Evolutionary conservation across 2,329 filamentous ascomycete species (phyloP), one percentile per base, ranked within the genome.

Genomic region (Monosporascus sp.): DNA sequence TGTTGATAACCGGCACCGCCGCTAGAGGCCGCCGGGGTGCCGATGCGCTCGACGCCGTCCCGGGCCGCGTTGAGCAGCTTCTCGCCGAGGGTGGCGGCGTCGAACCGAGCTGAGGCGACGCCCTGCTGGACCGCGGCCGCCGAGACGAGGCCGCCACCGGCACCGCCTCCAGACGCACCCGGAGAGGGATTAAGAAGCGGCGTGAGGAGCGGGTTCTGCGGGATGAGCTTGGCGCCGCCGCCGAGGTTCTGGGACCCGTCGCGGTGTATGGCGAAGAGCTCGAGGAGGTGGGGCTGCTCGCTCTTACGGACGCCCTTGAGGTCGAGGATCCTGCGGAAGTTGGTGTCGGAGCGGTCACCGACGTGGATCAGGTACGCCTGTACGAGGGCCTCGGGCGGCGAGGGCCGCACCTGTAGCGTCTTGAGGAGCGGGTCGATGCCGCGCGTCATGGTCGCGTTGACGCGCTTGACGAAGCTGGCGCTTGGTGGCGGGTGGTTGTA

Each of bases 341-440:
- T 99, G 64, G 84, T 82, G 68, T 97, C 94, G 58, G 88, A 96
- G 52, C 89, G 86, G 76, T 99, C 94, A 60, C 85, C 91, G 60
- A 99, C 94, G 73, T 97, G 94, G 70, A 97, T 96, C 37, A 99
- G 85, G 69, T 99, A 99, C 37, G 94, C 94, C 74, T 97, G 93
- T 0, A 99, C 92, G 3, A 99, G 82, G 2, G 90, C 93, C 75
- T 99, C 94, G 0, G 93, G 89, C 0, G 94, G 94, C 5, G 88
- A 89, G 2, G 92, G 85, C 27, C 90, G 90, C 48, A 99, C 93
- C 77, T 99, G 94, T 3, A 99, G 82, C 2, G 94, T 97, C 73
- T 99, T 99, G 63, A 99, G 86, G 22, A 99, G 81, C 1, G 91
- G 89, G 65, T 97, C 93, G 59, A 97, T 86, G 60, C 31, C 31